Percentiles rank a stretch among this genome's conserved stretches.
Evolutionary conservation across 352 stramenopile genomes (phyloP).

Genomic region (Albugo candida): DNA sequence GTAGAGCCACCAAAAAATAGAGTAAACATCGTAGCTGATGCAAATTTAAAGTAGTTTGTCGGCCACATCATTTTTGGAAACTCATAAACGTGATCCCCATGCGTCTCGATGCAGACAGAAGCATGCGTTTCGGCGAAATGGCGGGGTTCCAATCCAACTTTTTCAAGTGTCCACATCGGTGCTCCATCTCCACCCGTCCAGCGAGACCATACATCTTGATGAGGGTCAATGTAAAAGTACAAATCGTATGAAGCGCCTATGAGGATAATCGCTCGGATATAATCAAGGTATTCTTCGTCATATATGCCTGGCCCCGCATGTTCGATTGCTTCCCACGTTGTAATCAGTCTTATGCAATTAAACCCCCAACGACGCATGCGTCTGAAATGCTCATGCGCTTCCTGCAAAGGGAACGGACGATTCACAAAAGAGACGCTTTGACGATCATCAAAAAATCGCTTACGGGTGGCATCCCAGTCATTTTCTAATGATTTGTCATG

Average conservation of each 20-base stretch:
- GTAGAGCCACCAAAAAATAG: slow-evolving; percentile 71
- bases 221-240: slow-evolving; percentile 77
- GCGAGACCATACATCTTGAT: slow-evolving; percentile 84
- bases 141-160: slow-evolving; percentile 48
- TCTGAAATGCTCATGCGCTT: slow-evolving; percentile 61
- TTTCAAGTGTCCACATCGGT: slow-evolving; percentile 76
- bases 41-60: slow-evolving; percentile 84
- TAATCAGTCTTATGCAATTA: slow-evolving; percentile 63
- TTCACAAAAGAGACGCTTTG: slow-evolving; percentile 48
- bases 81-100: slow-evolving; percentile 11
- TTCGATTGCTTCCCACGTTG: slow-evolving; percentile 84
- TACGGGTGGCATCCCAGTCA: slow-evolving; percentile 1
- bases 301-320: slow-evolving; percentile 65
- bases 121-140: slow-evolving; percentile 57
- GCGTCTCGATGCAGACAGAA: slow-evolving; percentile 53
- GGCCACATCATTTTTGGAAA: slow-evolving; percentile 86
- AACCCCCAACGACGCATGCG: slow-evolving; percentile 68
- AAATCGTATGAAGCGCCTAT: slow-evolving; percentile 46
- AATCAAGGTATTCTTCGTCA: slow-evolving; percentile 68
- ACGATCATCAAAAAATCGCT: slow-evolving; percentile 29
- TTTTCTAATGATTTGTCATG: slow-evolving; percentile 20
- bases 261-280: slow-evolving; percentile 40
- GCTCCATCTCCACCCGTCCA: slow-evolving; percentile 81
- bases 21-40: slow-evolving; percentile 81
- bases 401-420: slow-evolving; percentile 63